Evolutionary conservation across 2,329 filamentous ascomycete genomes (phyloP).

Genomic region (Elsinoe arachidis): DNA sequence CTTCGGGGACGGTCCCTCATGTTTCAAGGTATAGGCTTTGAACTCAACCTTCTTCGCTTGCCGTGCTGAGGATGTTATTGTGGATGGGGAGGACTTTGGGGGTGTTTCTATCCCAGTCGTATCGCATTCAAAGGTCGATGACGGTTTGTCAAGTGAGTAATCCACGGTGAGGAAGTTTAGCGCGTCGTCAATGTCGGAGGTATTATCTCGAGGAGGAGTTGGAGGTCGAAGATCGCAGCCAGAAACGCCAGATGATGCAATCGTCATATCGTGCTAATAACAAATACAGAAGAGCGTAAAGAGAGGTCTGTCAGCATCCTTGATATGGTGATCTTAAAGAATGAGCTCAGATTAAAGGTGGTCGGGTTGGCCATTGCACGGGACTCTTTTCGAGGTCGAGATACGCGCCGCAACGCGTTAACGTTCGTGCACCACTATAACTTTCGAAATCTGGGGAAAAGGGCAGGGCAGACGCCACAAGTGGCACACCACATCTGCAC

Average conservation of each 20-base stretch:
- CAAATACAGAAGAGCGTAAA: constrained; percentile 4
- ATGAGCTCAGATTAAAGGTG: neutral
- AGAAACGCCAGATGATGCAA: constrained; percentile 30
- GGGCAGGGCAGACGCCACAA: neutral
- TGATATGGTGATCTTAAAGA: neutral
- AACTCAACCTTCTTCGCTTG: constrained; percentile 54
- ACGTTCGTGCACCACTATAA: constrained; percentile 3
- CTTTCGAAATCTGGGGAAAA: neutral
- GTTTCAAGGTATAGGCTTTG: constrained; percentile 49
- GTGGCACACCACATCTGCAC: neutral
- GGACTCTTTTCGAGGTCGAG: neutral
- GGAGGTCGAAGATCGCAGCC: constrained; percentile 45
- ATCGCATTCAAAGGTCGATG: constrained; percentile 16
- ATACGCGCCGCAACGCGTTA: constrained; percentile 1
- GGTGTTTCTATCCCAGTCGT: constrained; percentile 20
- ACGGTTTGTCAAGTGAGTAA: constrained; percentile 30
- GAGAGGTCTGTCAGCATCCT: neutral
- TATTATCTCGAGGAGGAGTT: constrained; percentile 45
- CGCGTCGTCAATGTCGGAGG: constrained; percentile 31
- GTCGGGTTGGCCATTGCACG: constrained; percentile 14
- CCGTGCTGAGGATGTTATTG: constrained; percentile 26
- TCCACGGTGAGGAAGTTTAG: constrained; percentile 36
- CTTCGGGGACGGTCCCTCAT: constrained; percentile 23
- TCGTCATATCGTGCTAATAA: constrained; percentile 28
- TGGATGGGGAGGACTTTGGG: constrained; percentile 37